phyloP scores from a whole-genome alignment of 2,329 filamentous ascomycete species.

The Aspergillus alliaceus region DNA sequence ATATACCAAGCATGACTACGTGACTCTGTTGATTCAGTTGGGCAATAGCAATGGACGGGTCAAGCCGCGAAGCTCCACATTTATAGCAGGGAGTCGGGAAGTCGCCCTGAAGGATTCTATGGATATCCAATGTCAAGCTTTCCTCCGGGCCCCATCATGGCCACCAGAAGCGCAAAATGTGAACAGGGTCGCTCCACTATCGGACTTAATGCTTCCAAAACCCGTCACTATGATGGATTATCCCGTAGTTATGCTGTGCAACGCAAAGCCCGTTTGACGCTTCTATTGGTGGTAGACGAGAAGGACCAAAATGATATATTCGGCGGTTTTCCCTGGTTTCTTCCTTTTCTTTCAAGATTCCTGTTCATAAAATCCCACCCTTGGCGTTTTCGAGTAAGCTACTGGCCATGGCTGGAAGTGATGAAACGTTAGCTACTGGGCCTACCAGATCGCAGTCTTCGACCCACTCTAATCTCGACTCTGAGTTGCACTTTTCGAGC shows the following conservation, averaged over 20 bases:
- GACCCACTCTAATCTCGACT: slow-evolving; percentile 17
- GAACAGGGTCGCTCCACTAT: neutral
- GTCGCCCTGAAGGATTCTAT: neutral
- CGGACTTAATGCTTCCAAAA: slow-evolving; percentile 1
- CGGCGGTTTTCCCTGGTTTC: neutral
- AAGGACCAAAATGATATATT: neutral
- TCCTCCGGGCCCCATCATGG: neutral
- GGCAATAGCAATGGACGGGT: neutral
- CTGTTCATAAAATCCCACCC: neutral
- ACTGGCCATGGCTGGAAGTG: slow-evolving; percentile 12
- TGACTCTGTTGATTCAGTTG: neutral
- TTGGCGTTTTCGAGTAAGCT: neutral
- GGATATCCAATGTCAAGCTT: slow-evolving; percentile 7
- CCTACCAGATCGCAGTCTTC: slow-evolving; percentile 14
- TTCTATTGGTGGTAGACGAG: neutral
- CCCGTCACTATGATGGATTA: neutral
- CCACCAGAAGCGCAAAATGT: neutral
- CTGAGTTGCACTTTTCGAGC: slow-evolving; percentile 8
- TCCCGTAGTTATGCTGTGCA: neutral
- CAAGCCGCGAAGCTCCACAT: neutral
- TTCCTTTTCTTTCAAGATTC: neutral
- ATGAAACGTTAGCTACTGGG: slow-evolving; percentile 1
- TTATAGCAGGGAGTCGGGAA: neutral
- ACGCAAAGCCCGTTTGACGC: neutral
- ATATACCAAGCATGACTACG: neutral